A percentile compares a stretch with the other conserved stretches of the same genome.
Conservation (phyloP, 2,329 filamentous ascomycete species). For the Helicocarpus griseus region DNA sequence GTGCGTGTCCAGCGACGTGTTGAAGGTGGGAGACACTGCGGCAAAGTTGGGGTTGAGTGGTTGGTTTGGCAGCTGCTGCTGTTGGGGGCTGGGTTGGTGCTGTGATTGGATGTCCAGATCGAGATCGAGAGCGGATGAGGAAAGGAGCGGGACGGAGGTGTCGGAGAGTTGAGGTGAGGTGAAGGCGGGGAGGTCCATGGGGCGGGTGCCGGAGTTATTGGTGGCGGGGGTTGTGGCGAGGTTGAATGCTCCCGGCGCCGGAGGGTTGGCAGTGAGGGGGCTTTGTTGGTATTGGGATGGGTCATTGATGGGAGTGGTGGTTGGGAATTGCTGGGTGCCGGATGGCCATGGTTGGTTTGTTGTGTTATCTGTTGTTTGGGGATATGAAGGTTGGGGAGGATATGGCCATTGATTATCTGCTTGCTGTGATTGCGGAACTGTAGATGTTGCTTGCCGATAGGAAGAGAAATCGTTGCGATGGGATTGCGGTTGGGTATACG, state of each 20-base stretch:
- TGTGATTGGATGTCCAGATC: slow-evolving; percentile 11
- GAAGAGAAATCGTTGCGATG: not conserved
- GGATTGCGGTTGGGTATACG: not conserved
- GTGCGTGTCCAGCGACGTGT: slow-evolving; percentile 25
- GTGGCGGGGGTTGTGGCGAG: not conserved
- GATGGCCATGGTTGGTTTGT: not conserved
- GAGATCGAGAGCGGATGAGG: not conserved
- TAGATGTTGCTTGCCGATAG: not conserved
- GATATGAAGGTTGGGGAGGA: not conserved
- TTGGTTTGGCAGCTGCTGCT: slow-evolving; percentile 4
- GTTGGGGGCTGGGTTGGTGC: slow-evolving; percentile 2
- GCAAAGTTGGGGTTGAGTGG: slow-evolving; percentile 20
- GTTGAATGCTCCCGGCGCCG: not conserved
- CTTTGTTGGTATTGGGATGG: not conserved
- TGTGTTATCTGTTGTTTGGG: not conserved
- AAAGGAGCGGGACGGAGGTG: not conserved
- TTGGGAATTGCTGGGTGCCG: not conserved
- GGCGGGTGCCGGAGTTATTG: not conserved
- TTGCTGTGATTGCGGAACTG: not conserved
- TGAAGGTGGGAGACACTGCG: too few relatives aligned
- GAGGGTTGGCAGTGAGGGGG: not conserved
- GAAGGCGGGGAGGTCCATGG: not conserved
- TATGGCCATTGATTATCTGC: not conserved
- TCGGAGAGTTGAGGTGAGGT: slow-evolving; percentile 8
- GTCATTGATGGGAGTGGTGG: not conserved